These are phyloP conservation scores for Ceratocystis cubensis DNA, from an alignment of 2,329 filamentous ascomycete species.

Conservation along the genomic window DNA sequence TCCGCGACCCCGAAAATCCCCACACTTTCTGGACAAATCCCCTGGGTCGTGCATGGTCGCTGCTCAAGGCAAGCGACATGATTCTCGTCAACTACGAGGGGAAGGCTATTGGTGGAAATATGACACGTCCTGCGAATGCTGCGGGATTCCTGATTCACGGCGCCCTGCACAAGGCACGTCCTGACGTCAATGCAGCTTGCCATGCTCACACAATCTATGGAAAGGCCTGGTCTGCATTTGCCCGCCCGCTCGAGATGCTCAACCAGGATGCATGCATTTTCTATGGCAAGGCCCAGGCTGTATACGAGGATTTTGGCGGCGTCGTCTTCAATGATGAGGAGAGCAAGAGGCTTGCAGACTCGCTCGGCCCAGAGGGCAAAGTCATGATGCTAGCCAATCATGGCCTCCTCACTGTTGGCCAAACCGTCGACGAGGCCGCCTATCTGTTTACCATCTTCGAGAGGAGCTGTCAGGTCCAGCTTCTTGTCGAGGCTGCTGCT, in stretches of 20 bases:
- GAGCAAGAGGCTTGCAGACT: constrained; percentile 46
- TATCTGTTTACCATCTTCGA: constrained; percentile 57
- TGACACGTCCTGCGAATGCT: constrained; percentile 46
- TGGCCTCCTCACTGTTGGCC: constrained; percentile 53
- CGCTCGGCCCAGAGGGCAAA: constrained; percentile 45
- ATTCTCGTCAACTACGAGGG: constrained; percentile 49
- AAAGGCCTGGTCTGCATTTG: constrained; percentile 54
- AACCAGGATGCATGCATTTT: constrained; percentile 54
- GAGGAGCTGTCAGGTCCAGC: constrained; percentile 52
- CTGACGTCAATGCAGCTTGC: constrained; percentile 52
- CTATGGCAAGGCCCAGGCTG: constrained; percentile 43
- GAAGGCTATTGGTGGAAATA: constrained; percentile 46
- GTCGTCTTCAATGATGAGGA: constrained; percentile 48
- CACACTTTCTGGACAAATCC: constrained; percentile 40
- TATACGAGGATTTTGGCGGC: constrained; percentile 44
- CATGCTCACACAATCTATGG: constrained; percentile 53
- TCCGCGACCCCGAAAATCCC: constrained; percentile 29
- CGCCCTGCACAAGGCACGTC: constrained; percentile 49
- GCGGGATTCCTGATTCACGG: constrained; percentile 58
- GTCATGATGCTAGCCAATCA: constrained; percentile 57
- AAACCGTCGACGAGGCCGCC: constrained; percentile 58
- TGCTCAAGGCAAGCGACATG: constrained; percentile 54
- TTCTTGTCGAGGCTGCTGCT: constrained; percentile 50
- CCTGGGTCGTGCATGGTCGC: constrained; percentile 51
- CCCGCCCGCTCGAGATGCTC: constrained; percentile 51